Base-by-base conservation (phyloP, 768 basidiomycete species). In the Serendipita vermifera region DNA sequence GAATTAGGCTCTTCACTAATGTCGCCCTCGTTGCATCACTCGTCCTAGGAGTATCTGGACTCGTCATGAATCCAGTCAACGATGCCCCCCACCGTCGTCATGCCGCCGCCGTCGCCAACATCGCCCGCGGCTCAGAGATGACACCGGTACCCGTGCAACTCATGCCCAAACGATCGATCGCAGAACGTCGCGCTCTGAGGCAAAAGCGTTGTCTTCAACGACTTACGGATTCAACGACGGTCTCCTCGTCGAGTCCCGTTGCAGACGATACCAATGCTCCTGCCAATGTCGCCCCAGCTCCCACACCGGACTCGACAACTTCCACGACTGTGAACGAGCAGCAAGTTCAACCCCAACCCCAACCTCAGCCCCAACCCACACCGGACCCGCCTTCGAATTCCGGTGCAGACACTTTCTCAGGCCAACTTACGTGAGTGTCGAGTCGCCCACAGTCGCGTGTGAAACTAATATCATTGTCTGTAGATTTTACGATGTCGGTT, bases 401-500 rank as follows among this genome's bases (percentile, higher is more conserved):
- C 48, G 27, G 36, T 33, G 31, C 55, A 38, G 57, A 43, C 33
- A 61, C 59, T 57, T 32, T 71, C 69, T 32, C 43, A 31, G 70
- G 73, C 62, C 78, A 69, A 66, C 61, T 80, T 66, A 55, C 39
- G 22, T 80, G 80, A 17, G 72, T 69, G 0, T 75, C 81, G 57
- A 61, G 62, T 1, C 82, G 83, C 15, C 63, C 79, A 57, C 78
- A 74, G 29, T 57, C 54, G 3, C 38, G 3, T 57, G 32, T 58
- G 41, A 26, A 43, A 22, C 56, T 43, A 27, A 54, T 29, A 40
- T 46, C 38, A 55, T 53, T 15, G 6, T 54, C 75, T 75, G 74
- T 31, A 83, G 81, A 33, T 82, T 68, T 67, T 83, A 80, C 62
- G 63, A 58, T 20, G 74, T 80, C 58, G 83, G 81, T 54, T 73